Conservation (phyloP, 2,329 filamentous ascomycete genomes). For the Aspergillus pseudoglaucus region DNA sequence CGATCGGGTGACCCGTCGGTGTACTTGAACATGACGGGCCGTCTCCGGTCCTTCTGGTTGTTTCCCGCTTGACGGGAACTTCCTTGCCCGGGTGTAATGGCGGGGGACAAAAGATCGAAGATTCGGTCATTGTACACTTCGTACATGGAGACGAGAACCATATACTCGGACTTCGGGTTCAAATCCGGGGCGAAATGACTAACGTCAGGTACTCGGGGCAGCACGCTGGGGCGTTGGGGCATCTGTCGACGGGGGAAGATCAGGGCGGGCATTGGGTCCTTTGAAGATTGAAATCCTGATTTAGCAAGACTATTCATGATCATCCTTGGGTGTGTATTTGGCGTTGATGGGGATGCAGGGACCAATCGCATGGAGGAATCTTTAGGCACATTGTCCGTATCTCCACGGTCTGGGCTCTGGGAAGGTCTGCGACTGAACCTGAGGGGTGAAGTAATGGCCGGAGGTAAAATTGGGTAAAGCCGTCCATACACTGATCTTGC, state of each 20-base stretch:
- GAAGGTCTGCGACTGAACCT: conserved; percentile 2
- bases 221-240: conserved; percentile 61
- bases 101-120: conserved; percentile 74
- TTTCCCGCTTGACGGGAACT: conserved; percentile 39
- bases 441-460: neutral
- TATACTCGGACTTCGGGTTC: conserved; percentile 70
- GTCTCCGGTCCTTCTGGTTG: conserved; percentile 64
- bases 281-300: conserved; percentile 31
- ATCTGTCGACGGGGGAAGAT: conserved; percentile 53
- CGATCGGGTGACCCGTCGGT: conserved; percentile 81
- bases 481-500: conserved; percentile 13
- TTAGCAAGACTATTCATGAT: conserved; percentile 30
- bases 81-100: conserved; percentile 36
- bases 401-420: conserved; percentile 1
- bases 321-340: conserved; percentile 18
- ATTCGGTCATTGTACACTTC: conserved; percentile 99
- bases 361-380: conserved; percentile 10
- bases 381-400: conserved; percentile 2
- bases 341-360: conserved; percentile 13
- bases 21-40: conserved; percentile 81
- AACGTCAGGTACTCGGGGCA: conserved; percentile 70
- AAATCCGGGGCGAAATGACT: conserved; percentile 60
- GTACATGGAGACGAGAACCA: conserved; percentile 92
- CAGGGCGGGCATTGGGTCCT: conserved; percentile 54
- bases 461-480: conserved; percentile 1